These are phyloP conservation scores for Metschnikowia kofuensis DNA, from an alignment of 805 yeast genomes.

Conservation along the genomic window DNA sequence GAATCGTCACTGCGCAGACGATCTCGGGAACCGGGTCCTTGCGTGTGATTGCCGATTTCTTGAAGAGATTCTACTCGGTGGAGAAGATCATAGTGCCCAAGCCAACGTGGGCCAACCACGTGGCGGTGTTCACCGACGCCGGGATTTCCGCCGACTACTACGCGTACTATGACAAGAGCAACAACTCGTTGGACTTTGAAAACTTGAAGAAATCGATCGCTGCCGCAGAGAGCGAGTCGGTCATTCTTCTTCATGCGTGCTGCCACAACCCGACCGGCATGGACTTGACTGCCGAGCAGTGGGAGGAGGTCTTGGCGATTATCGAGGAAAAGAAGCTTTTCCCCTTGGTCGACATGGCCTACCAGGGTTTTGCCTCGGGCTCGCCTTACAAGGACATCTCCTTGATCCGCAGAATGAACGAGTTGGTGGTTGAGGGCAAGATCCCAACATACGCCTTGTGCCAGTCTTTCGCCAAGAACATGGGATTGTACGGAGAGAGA, in stretches of 20 bases:
- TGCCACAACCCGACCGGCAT: slow-evolving; percentile 98
- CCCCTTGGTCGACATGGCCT: slow-evolving; percentile 90
- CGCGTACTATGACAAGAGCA: slow-evolving; percentile 63
- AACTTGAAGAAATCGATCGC: slow-evolving; percentile 60
- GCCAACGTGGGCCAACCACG: slow-evolving; percentile 96
- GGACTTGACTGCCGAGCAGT: slow-evolving; percentile 79
- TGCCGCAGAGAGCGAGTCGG: slow-evolving; percentile 54
- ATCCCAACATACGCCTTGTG: slow-evolving; percentile 52
- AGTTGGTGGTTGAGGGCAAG: slow-evolving; percentile 48
- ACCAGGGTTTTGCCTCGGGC: slow-evolving; percentile 94
- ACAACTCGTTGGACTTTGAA: slow-evolving; percentile 62
- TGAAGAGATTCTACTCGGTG: slow-evolving; percentile 55
- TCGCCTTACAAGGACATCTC: slow-evolving; percentile 66
- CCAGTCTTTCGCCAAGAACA: slow-evolving; percentile 47
- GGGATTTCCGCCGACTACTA: slow-evolving; percentile 65
- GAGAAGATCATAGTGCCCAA: slow-evolving; percentile 68
- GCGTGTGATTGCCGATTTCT: slow-evolving; percentile 77
- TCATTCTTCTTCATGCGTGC: slow-evolving; percentile 84
- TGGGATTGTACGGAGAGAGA: slow-evolving; percentile 50
- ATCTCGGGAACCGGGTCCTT: slow-evolving; percentile 95
- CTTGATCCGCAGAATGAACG: slow-evolving; percentile 45
- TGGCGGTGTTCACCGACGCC: slow-evolving; percentile 70
- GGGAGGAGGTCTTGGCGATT: slow-evolving; percentile 71
- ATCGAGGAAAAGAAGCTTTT: slow-evolving; percentile 56
- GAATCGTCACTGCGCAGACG: slow-evolving; percentile 84